These are phyloP conservation scores for Venturia aucupariae DNA, from an alignment of 2,329 filamentous ascomycete genomes.

Conservation along the genomic window DNA sequence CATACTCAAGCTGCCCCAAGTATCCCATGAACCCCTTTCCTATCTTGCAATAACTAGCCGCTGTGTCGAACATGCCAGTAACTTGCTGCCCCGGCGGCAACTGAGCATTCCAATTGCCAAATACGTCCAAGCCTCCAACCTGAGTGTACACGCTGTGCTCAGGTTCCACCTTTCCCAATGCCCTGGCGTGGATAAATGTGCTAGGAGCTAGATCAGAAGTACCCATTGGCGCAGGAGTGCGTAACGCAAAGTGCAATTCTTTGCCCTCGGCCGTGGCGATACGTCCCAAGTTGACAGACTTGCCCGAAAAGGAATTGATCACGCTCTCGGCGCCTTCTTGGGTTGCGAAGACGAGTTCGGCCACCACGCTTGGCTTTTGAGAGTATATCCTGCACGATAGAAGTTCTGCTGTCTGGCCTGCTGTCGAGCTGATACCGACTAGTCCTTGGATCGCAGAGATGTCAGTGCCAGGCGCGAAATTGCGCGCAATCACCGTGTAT, in stretches of 20 bases:
- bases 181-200: constrained; percentile 5
- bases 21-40: constrained; percentile 13
- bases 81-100: constrained; percentile 1
- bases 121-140: background rate
- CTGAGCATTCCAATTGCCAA: background rate
- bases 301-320: constrained; percentile 9
- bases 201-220: constrained; percentile 3
- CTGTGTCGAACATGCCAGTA: background rate
- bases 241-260: constrained; percentile 10
- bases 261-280: constrained; percentile 10
- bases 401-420: background rate
- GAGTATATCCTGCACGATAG: constrained; percentile 11
- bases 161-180: constrained; percentile 3
- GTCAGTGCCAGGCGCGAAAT: constrained; percentile 14
- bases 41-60: constrained; percentile 12
- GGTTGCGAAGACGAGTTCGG: constrained; percentile 12
- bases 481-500: constrained; percentile 11
- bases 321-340: constrained; percentile 12
- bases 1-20: constrained; percentile 12
- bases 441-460: constrained; percentile 10
- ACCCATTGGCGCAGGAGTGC: constrained; percentile 9
- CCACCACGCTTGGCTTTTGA: constrained; percentile 7
- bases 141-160: constrained; percentile 12
- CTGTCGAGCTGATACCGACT: background rate
- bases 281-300: constrained; percentile 13